Conservation (phyloP, 768 basidiomycete genomes). For the Neoboletus subvelutipes region DNA sequence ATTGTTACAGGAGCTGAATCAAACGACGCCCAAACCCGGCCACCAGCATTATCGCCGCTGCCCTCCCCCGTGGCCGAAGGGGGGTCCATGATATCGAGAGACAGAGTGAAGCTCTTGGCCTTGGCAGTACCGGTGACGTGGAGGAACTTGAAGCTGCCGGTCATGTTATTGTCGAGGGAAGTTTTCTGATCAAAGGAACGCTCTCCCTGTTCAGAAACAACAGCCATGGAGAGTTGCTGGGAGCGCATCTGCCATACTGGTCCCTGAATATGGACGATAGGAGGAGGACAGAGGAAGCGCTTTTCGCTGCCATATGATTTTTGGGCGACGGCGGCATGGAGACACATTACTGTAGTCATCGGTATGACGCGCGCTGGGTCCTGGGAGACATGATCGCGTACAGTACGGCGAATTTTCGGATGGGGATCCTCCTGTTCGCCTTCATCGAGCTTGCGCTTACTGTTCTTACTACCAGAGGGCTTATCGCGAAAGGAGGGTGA, state of each 20-base stretch:
- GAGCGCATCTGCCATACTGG: conserved; percentile 81
- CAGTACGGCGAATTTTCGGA: conserved; percentile 79
- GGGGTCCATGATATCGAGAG: conserved; percentile 82
- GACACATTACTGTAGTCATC: conserved; percentile 88
- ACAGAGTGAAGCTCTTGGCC: conserved; percentile 85
- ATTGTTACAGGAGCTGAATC: conserved; percentile 91
- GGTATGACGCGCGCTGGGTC: conserved; percentile 74
- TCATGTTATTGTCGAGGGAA: conserved; percentile 78
- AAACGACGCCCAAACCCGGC: conserved; percentile 87
- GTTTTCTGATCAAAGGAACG: conserved; percentile 85
- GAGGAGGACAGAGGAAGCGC: conserved; percentile 90
- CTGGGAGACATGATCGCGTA: conserved; percentile 77
- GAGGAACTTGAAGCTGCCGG: conserved; percentile 87
- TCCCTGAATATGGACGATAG: conserved; percentile 89
- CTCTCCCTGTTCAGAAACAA: conserved; percentile 81
- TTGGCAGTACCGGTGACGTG: conserved; percentile 88
- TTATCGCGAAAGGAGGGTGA: conserved; percentile 24
- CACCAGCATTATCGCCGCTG: conserved; percentile 37
- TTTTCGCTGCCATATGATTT: conserved; percentile 97
- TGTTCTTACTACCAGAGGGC: conserved; percentile 41
- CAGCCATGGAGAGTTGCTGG: conserved; percentile 81
- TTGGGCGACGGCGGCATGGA: conserved; percentile 92
- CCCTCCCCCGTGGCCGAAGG: conserved; percentile 47
- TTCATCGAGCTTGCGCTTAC: conserved; percentile 75
- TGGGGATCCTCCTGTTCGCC: conserved; percentile 61